Percentiles rank a stretch among this genome's conserved stretches.
Conservation (phyloP, 148 eudicot species). For the Chenopodium berlandieri region DNA sequence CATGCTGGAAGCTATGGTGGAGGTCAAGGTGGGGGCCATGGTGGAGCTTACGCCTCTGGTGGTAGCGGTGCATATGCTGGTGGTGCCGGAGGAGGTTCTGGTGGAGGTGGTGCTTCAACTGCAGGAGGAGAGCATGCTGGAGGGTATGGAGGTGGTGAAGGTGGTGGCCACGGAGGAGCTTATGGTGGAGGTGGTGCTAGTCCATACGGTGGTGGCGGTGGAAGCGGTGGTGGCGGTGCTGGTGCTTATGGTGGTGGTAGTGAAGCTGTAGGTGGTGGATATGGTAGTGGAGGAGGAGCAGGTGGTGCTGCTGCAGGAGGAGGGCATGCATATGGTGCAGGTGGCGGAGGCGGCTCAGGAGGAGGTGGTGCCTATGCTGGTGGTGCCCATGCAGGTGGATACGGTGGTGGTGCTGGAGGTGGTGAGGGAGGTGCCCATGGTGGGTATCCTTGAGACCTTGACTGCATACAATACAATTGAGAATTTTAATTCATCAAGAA, state of each 20-base stretch:
- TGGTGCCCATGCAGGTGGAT: slow-evolving; percentile 31
- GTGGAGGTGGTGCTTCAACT: slow-evolving; percentile 35
- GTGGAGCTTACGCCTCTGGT: slow-evolving; percentile 17
- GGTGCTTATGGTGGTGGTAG: slow-evolving; percentile 22
- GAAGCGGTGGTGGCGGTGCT: slow-evolving; percentile 30
- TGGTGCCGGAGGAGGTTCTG: slow-evolving; percentile 37
- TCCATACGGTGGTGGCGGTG: slow-evolving; percentile 26
- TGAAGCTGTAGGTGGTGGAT: slow-evolving; percentile 13
- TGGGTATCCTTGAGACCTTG: slow-evolving; percentile 24
- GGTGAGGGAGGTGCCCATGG: slow-evolving; percentile 33
- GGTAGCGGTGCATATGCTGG: slow-evolving; percentile 33
- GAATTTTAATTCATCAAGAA: too few species aligned
- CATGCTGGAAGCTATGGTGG: slow-evolving; percentile 15
- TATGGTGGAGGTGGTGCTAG: slow-evolving; percentile 15
- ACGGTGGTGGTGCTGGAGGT: slow-evolving; percentile 32
- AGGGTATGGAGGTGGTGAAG: slow-evolving; percentile 38
- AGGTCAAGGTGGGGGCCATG: slow-evolving; percentile 18
- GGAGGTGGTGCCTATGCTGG: slow-evolving; percentile 20
- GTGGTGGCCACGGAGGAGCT: slow-evolving; percentile 31
- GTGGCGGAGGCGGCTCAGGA: slow-evolving; percentile 28
- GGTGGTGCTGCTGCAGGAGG: slow-evolving; percentile 25
- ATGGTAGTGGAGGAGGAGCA: slow-evolving; percentile 30
- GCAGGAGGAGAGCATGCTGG: slow-evolving; percentile 35
- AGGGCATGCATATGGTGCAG: slow-evolving; percentile 21
- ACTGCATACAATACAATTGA: not conserved